phyloP scores from a whole-genome alignment of 106 monocot species.

The Amphibolis antarctica region DNA sequence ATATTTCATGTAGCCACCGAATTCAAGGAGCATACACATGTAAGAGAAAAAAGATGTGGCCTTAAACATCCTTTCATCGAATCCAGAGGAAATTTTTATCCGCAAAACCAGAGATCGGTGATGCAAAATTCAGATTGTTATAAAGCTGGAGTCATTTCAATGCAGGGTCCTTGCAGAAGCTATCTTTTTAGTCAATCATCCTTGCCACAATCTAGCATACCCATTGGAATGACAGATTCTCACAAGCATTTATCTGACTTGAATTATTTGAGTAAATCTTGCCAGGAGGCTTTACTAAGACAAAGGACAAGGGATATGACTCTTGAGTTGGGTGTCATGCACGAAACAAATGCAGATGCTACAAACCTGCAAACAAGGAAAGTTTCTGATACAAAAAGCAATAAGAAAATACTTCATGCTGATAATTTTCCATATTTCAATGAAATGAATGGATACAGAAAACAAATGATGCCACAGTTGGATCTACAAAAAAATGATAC shows the following conservation, averaged over 20 bases:
- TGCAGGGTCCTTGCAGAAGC: slow-evolving; percentile 11
- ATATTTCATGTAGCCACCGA: slow-evolving; percentile 1
- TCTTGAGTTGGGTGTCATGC: background rate
- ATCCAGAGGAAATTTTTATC: background rate
- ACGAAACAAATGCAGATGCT: background rate
- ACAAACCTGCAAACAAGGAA: background rate
- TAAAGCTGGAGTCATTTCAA: background rate
- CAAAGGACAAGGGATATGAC: background rate
- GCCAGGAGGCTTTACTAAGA: background rate
- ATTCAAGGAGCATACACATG: slow-evolving; percentile 7
- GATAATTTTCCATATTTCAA: background rate
- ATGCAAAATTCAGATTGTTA: slow-evolving; percentile 5
- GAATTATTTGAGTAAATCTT: background rate
- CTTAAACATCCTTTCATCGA: slow-evolving; percentile 9
- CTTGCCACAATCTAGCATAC: background rate
- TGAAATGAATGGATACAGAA: slow-evolving; percentile 4
- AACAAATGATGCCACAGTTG: slow-evolving; percentile 4
- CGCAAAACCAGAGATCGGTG: slow-evolving; percentile 5
- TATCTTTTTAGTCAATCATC: background rate
- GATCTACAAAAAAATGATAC: slow-evolving; percentile 28
- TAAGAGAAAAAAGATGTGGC: slow-evolving; percentile 9
- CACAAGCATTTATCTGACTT: background rate
- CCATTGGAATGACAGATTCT: background rate
- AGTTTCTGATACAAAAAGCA: background rate
- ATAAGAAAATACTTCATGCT: background rate